Evolutionary conservation across 192 early-diverging fungal genomes (phyloP).

Genomic region (Entrophospora sp.): DNA sequence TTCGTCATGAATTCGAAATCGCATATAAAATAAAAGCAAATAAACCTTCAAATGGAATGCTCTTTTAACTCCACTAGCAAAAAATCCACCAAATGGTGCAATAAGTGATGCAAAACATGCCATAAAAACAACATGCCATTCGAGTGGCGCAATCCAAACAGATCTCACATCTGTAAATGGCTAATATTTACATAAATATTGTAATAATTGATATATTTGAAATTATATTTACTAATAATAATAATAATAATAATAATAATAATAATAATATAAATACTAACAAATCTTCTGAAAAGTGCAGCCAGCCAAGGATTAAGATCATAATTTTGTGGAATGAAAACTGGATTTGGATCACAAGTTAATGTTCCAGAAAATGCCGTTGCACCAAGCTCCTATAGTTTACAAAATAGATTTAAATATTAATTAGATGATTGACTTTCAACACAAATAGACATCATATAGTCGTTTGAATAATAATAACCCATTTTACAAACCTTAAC

Average conservation of each 20-base stretch:
- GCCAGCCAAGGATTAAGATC: conserved; percentile 36
- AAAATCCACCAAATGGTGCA: conserved; percentile 97
- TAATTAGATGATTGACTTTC: too few species aligned
- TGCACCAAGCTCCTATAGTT: conserved; percentile 35
- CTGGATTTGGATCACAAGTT: conserved; percentile 49
- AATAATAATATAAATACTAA: conserved; percentile 8
- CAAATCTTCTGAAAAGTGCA: conserved; percentile 28
- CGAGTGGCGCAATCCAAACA: conserved; percentile 73
- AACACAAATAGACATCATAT: too few species aligned
- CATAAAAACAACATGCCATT: conserved; percentile 82
- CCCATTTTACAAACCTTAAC: conserved; percentile 31
- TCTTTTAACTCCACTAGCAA: conserved; percentile 92
- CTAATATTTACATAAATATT: not conserved
- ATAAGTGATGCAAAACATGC: conserved; percentile 89
- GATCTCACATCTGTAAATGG: conserved; percentile 29
- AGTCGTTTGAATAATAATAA: too few species aligned
- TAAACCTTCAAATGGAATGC: conserved; percentile 85
- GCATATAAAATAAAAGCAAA: not conserved
- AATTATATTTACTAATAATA: not conserved
- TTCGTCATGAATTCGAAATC: not conserved
- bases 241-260: not conserved
- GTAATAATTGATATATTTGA: not conserved
- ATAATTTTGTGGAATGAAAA: conserved; percentile 38
- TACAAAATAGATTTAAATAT: too few species aligned
- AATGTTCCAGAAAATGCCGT: conserved; percentile 38